phyloP scores from a whole-genome alignment of 2,329 filamentous ascomycete species.

The Nothomitra cinnamomea region DNA sequence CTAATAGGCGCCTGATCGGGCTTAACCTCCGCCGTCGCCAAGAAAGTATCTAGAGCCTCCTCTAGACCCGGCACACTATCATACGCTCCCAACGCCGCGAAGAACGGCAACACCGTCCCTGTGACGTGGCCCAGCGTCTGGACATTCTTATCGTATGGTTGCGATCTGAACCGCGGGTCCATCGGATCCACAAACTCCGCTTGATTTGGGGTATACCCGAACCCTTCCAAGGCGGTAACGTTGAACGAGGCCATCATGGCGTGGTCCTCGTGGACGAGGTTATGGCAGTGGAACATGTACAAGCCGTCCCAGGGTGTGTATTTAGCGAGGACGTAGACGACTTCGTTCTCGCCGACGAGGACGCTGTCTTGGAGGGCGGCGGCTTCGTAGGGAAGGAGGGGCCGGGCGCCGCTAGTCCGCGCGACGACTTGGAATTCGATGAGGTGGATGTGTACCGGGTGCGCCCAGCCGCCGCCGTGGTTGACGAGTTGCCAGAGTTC shows the following conservation, averaged over 20 bases:
- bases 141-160: background rate
- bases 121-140: constrained; percentile 9
- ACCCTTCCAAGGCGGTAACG: constrained; percentile 21
- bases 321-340: constrained; percentile 31
- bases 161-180: too few species aligned
- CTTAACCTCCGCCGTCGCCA: too few species aligned
- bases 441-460: constrained; percentile 41
- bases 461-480: constrained; percentile 30
- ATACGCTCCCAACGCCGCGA: constrained; percentile 7
- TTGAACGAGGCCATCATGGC: constrained; percentile 33
- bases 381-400: constrained; percentile 34
- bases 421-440: constrained; percentile 38
- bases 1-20: too few species aligned
- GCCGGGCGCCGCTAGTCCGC: constrained; percentile 28
- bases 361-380: constrained; percentile 41
- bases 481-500: constrained; percentile 36
- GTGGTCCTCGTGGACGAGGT: constrained; percentile 28
- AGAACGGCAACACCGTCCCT: constrained; percentile 4
- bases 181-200: too few species aligned
- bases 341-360: constrained; percentile 35
- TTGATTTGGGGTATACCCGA: constrained; percentile 19
- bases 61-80: too few species aligned
- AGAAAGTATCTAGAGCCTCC: too few species aligned
- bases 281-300: constrained; percentile 34
- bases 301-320: constrained; percentile 34